These are phyloP conservation scores for Eucalyptus victrix DNA, from an alignment of 345 rosid species.

Conservation along the genomic window DNA sequence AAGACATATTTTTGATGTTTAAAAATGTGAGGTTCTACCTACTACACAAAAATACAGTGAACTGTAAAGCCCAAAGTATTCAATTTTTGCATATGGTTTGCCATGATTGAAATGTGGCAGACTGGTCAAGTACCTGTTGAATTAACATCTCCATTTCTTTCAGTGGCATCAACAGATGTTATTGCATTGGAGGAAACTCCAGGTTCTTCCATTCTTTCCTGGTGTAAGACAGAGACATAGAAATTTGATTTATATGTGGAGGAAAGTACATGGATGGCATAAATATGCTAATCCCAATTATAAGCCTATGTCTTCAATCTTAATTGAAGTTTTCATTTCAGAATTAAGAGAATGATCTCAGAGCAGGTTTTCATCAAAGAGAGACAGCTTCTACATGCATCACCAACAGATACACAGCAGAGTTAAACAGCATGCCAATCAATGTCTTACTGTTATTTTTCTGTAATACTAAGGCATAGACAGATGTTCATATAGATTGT, in stretches of 20 bases:
- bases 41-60: neutral
- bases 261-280: neutral
- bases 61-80: neutral
- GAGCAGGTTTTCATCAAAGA: neutral
- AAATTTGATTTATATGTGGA: neutral
- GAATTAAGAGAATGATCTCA: neutral
- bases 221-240: neutral
- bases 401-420: neutral
- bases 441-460: neutral
- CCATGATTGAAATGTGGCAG: neutral
- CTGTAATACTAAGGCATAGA: neutral
- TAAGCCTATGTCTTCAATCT: neutral
- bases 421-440: neutral
- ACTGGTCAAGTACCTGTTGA: slow-evolving; percentile 22
- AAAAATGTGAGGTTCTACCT: neutral
- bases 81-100: neutral
- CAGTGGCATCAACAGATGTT: slow-evolving; percentile 13
- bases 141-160: slow-evolving; percentile 15
- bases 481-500: neutral
- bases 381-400: neutral
- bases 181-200: neutral
- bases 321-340: neutral
- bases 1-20: neutral
- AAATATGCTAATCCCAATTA: neutral
- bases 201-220: slow-evolving; percentile 8